A percentile compares a stretch with the other conserved stretches of the same genome.
These are phyloP conservation scores for Pinus albicaulis DNA, from an alignment of 75 land plant species.

Conservation along the genomic window DNA sequence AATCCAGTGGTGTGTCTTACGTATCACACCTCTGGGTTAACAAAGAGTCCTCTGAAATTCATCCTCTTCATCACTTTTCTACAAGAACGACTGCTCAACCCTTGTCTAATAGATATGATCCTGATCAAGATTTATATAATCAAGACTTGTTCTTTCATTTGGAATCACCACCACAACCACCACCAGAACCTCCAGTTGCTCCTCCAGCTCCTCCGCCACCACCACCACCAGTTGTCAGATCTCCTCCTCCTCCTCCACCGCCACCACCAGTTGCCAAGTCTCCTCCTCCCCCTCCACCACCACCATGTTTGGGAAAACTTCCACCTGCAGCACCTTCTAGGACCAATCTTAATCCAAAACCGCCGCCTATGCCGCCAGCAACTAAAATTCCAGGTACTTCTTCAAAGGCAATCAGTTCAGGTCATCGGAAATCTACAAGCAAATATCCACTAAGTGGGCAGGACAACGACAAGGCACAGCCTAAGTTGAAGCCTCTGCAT, in stretches of 20 bases:
- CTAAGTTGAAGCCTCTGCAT: constrained; percentile 83
- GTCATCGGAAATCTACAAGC: background rate
- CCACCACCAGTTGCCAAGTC: background rate
- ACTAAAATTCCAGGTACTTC: constrained; percentile 8
- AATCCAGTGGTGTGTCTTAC: background rate
- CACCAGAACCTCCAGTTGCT: background rate
- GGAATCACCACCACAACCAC: background rate
- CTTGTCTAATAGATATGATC: background rate
- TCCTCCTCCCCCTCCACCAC: constrained; percentile 18
- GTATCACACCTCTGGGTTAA: background rate
- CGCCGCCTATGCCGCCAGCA: constrained; percentile 24
- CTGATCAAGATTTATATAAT: background rate
- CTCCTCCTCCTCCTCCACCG: constrained; percentile 15
- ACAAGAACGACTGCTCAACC: background rate
- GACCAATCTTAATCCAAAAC: background rate
- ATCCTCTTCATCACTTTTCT: background rate
- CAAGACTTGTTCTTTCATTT: too few species aligned
- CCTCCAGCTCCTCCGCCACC: background rate
- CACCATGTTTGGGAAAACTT: constrained; percentile 8
- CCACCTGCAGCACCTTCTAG: constrained; percentile 30
- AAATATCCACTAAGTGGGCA: background rate
- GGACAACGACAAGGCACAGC: constrained; percentile 2
- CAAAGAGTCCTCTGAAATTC: constrained; percentile 1
- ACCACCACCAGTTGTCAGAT: background rate
- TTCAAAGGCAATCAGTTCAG: constrained; percentile 6